Conservation (phyloP, 208 protist genomes). For the Trypanosoma vivax region DNA sequence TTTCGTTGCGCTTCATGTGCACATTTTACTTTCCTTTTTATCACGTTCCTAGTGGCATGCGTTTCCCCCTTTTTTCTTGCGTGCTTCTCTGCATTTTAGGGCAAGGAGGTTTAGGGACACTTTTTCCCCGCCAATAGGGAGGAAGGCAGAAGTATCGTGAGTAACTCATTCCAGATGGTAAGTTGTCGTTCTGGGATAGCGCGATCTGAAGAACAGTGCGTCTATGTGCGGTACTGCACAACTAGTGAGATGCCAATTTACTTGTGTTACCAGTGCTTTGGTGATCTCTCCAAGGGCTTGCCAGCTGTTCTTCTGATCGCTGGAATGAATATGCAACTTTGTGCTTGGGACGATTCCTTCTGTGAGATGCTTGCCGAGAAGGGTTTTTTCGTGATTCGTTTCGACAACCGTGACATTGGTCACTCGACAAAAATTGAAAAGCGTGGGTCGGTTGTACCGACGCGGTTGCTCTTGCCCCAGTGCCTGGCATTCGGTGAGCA, state of each 20-base stretch:
- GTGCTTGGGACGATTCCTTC: constrained; percentile 25
- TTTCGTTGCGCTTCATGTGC: no score
- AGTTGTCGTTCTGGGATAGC: no score
- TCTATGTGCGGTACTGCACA: constrained; percentile 54
- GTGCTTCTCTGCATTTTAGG: no score
- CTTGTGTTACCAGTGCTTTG: constrained; percentile 78
- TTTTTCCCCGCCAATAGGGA: no score
- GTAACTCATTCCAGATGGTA: no score
- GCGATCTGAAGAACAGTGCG: no score
- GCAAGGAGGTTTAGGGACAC: no score
- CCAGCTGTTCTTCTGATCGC: constrained; percentile 65
- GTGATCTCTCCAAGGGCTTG: constrained; percentile 32
- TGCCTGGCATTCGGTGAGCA: constrained; percentile 30
- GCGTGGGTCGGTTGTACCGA: constrained; percentile 19
- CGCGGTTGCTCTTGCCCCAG: constrained; percentile 39
- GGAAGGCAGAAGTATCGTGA: no score
- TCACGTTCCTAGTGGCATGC: no score
- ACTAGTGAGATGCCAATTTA: constrained; percentile 52
- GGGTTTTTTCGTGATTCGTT: constrained; percentile 70
- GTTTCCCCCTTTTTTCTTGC: no score
- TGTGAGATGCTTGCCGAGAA: constrained; percentile 33
- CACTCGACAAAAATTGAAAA: constrained; percentile 54
- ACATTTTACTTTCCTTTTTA: no score
- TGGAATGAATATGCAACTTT: constrained; percentile 32
- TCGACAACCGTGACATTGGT: constrained; percentile 74